A percentile compares a stretch with the other conserved stretches of the same genome.
Conservation (phyloP, 352 stramenopile species). For the Globisporangium alternatum region DNA sequence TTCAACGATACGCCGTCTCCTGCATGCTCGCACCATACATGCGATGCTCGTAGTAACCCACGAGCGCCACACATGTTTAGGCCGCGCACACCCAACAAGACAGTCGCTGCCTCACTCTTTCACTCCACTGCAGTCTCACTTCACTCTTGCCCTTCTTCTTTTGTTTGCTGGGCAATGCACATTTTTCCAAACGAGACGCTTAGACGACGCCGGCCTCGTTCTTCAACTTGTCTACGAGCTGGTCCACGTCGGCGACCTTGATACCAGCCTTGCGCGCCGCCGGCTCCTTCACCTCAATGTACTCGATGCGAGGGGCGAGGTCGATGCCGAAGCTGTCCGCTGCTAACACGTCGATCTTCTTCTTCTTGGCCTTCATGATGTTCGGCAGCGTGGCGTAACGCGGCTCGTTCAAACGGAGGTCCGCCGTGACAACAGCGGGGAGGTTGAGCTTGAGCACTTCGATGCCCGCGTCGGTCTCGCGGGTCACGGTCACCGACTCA, state of each 20-base stretch:
- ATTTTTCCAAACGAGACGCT: slow-evolving; percentile 5
- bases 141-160: neutral
- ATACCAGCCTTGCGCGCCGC: slow-evolving; percentile 92
- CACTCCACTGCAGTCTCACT: neutral
- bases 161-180: neutral
- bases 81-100: neutral
- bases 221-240: slow-evolving; percentile 97
- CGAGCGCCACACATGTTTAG: neutral
- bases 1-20: too few relatives aligned
- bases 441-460: slow-evolving; percentile 87
- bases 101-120: neutral
- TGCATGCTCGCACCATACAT: neutral
- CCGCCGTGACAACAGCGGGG: slow-evolving; percentile 96
- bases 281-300: slow-evolving; percentile 91
- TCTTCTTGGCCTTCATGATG: slow-evolving; percentile 99
- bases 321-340: slow-evolving; percentile 77
- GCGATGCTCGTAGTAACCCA: neutral
- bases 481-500: slow-evolving; percentile 76
- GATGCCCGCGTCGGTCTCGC: slow-evolving; percentile 94
- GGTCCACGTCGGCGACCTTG: slow-evolving; percentile 93
- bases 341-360: slow-evolving; percentile 81
- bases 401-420: slow-evolving; percentile 98
- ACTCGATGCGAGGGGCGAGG: slow-evolving; percentile 65
- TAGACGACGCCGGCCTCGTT: slow-evolving; percentile 93
- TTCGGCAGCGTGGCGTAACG: slow-evolving; percentile 99